Evolutionary conservation across 1,284 basidiomycete species (phyloP), one percentile per base, ranked within the genome.

Genomic region (Ustilago lituana): DNA sequence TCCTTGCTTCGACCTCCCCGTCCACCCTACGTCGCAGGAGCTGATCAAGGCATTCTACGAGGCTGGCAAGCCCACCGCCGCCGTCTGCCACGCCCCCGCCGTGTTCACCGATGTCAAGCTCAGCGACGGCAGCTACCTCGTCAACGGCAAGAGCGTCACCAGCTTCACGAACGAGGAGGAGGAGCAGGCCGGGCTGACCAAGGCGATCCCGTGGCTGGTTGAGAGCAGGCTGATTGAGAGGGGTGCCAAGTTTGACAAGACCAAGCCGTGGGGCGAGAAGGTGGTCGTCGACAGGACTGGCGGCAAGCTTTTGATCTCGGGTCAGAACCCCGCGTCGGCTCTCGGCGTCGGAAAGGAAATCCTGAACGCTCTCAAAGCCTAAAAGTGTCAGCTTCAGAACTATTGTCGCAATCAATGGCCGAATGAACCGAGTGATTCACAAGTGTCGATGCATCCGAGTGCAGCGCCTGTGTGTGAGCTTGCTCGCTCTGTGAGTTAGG

Each of bases 161-260:
- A 88, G 86, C 22, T 91, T 92, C 83, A 88, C 90, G 53, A 89
- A 92, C 79, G 82, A 74, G 1, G 91, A 92, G 77, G 90, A 92
- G 77, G 84, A 87, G 43, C 76, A 85, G 54, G 81, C 84, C 14
- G 83, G 82, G 12, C 39, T 70, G 15, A 69, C 66, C 7, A 73
- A 81, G 74, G 84, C 84, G 32, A 77, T 92, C 38, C 90, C 90
- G 1, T 91, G 91, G 86, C 83, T 88, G 12, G 84, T 90, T 35
- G 90, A 92, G 82, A 85, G 86, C 69, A 86, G 85, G 58, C 85
- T 91, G 67, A 82, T 76, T 29, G 82, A 84, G 52, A 85, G 89
- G n/a, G 90, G 90, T 5, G 90, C 87, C 1, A 85, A 83, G 15
- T 92, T 87, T 79, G 85, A 86, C 19, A 77, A 77, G 65, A 78